Base-by-base conservation (phyloP, 495 filamentous ascomycete genomes). In the Podospora comata region DNA sequence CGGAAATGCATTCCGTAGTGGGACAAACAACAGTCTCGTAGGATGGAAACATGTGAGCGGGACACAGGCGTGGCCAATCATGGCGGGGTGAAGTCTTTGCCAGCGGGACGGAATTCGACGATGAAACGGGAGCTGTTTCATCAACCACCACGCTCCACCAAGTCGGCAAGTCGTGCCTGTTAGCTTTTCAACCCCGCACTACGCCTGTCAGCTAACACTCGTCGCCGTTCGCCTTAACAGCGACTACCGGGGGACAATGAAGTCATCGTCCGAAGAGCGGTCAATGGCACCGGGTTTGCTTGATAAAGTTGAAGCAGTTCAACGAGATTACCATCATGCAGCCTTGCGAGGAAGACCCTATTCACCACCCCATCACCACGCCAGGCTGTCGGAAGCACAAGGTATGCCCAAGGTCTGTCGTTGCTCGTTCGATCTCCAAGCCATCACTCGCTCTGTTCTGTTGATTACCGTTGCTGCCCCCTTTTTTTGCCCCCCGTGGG, bases 111-210 rank as follows among this genome's bases (percentile, higher is more conserved):
- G 27, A 54, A 63, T 60, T 20, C 13, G 71, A 53, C 61, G 61
- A 69, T 74, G 73, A 74, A 74, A 74, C 73, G 66, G 66, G 53
- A 57, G 53, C 62, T 67, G 73, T 75, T 75, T 75, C 73, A 75
- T 68, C 67, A 66, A 71, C 60, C 34, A 66, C 53, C 63, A 60
- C 57, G 30, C 62, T 28, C n/a, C 59, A 68, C 61, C 67, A 65
- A 26, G 66, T 27, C 18, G 65, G n/a, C 34, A 39, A 30, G 68
- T 61, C 55, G 1, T 48, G 53, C 27, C 26, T 67, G 67, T 67
- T 67, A 72, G 53, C 34, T 58, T 9, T 5, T 58, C 6, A 39
- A 19, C 61, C 61, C 61, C 61, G 15, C 19, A 48, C 39, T 48
- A 11, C 39, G 39, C 39, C 39, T 48, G 39, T 48, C 39, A 48